Percentiles rank a stretch among this genome's conserved stretches.
Evolutionary conservation across 495 filamentous ascomycete species (phyloP).

Genomic region (Schizothecium vesticola): DNA sequence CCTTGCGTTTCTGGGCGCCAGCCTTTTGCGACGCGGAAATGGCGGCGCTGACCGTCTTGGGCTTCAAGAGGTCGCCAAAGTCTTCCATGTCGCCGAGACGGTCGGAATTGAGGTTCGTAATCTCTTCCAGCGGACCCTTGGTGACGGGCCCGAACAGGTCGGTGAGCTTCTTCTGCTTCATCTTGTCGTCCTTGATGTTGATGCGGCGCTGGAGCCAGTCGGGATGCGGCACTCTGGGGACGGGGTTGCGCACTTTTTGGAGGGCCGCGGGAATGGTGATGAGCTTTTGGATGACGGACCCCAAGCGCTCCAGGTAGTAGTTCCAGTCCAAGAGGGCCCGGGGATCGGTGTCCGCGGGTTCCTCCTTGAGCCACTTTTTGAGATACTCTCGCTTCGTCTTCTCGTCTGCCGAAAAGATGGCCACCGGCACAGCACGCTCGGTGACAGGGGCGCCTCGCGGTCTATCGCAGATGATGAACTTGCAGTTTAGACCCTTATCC

Average conservation of each 20-base stretch:
- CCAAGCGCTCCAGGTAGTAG: constrained; percentile 92
- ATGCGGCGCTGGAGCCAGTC: constrained; percentile 95
- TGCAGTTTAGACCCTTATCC: constrained; percentile 97
- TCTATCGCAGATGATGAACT: constrained; percentile 91
- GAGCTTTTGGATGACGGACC: constrained; percentile 94
- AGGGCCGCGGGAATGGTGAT: constrained; percentile 97
- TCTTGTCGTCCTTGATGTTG: constrained; percentile 88
- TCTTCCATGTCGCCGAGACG: constrained; percentile 76
- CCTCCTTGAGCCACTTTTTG: constrained; percentile 91
- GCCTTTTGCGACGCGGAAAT: constrained; percentile 42
- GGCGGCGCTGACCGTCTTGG: constrained; percentile 59
- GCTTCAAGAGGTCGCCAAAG: constrained; percentile 66
- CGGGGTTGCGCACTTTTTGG: constrained; percentile 91
- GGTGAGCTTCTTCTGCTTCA: constrained; percentile 98
- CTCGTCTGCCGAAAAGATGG: constrained; percentile 93
- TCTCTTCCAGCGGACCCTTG: constrained; percentile 66
- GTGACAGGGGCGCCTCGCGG: constrained; percentile 90
- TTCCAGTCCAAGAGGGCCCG: constrained; percentile 87
- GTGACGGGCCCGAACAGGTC: constrained; percentile 65
- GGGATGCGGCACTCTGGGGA: constrained; percentile 86
- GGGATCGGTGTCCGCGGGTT: constrained; percentile 89
- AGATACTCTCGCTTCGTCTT: constrained; percentile 83
- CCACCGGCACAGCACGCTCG: constrained; percentile 87
- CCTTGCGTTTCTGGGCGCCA: constrained; percentile 74
- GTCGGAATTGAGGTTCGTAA: constrained; percentile 56